These are phyloP conservation scores for Apophysomyces ossiformis DNA, from an alignment of 371 early-diverging fungal genomes.

Conservation along the genomic window DNA sequence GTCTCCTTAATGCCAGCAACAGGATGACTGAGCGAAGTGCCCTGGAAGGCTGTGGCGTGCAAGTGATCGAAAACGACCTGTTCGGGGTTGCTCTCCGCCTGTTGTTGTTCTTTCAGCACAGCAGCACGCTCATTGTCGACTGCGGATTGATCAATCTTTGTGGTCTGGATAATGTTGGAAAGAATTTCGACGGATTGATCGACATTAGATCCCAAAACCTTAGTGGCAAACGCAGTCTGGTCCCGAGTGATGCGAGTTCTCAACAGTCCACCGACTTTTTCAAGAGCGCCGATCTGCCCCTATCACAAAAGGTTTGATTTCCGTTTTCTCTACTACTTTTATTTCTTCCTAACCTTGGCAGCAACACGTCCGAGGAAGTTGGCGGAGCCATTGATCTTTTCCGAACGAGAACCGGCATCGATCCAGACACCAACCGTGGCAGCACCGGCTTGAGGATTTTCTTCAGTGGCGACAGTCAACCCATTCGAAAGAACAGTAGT, in stretches of 20 bases:
- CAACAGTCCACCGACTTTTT: constrained; percentile 94
- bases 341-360: constrained; percentile 77
- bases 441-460: constrained; percentile 85
- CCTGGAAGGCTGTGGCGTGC: constrained; percentile 94
- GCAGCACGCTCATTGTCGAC: constrained; percentile 87
- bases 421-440: constrained; percentile 98
- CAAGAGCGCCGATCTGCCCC: constrained; percentile 70
- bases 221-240: constrained; percentile 93
- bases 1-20: constrained; percentile 88
- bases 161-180: constrained; percentile 89
- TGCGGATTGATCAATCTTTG: constrained; percentile 87
- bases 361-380: constrained; percentile 97
- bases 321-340: constrained; percentile 79
- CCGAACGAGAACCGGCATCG: constrained; percentile 92
- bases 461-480: constrained; percentile 91
- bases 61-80: constrained; percentile 90
- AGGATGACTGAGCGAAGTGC: constrained; percentile 84
- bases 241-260: constrained; percentile 96
- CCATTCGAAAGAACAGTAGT: constrained; percentile 89
- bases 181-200: constrained; percentile 84
- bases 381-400: constrained; percentile 91
- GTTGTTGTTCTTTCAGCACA: constrained; percentile 89
- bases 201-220: constrained; percentile 81
- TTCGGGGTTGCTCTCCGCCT: constrained; percentile 88
- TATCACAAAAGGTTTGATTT: constrained; percentile 86